phyloP scores from a whole-genome alignment of 345 rosid species.

The Gossypium herbaceum region DNA sequence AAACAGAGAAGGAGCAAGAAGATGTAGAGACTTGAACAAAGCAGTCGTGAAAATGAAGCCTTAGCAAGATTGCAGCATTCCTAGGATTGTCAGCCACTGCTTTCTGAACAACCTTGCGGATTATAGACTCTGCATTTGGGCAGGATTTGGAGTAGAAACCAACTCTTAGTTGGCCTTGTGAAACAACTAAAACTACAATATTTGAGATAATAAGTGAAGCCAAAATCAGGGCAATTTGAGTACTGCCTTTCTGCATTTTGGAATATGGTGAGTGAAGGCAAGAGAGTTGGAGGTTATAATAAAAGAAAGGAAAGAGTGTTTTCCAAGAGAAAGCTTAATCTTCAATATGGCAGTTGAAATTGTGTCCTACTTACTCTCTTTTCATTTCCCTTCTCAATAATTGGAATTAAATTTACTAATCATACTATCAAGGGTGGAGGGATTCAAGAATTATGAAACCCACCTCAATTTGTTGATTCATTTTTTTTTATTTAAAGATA shows the following conservation, averaged over 20 bases:
- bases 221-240: background rate
- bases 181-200: constrained; percentile 6
- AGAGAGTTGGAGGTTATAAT: background rate
- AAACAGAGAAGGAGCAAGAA: background rate
- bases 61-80: constrained; percentile 43
- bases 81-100: constrained; percentile 31
- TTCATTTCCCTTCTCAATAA: background rate
- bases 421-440: background rate
- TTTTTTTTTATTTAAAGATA: no score
- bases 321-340: constrained; percentile 3
- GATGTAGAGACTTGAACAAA: constrained; percentile 43
- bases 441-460: no score
- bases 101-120: constrained; percentile 30
- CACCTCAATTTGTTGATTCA: no score
- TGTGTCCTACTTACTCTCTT: background rate
- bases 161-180: constrained; percentile 36
- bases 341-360: background rate
- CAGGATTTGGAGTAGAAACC: constrained; percentile 56
- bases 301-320: background rate
- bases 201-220: constrained; percentile 6
- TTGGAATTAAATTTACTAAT: background rate
- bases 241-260: constrained; percentile 8
- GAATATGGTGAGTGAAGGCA: background rate
- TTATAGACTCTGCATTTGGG: constrained; percentile 44
- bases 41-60: constrained; percentile 74